phyloP scores from a whole-genome alignment of 495 filamentous ascomycete genomes.

The Trichoderma gamsii region DNA sequence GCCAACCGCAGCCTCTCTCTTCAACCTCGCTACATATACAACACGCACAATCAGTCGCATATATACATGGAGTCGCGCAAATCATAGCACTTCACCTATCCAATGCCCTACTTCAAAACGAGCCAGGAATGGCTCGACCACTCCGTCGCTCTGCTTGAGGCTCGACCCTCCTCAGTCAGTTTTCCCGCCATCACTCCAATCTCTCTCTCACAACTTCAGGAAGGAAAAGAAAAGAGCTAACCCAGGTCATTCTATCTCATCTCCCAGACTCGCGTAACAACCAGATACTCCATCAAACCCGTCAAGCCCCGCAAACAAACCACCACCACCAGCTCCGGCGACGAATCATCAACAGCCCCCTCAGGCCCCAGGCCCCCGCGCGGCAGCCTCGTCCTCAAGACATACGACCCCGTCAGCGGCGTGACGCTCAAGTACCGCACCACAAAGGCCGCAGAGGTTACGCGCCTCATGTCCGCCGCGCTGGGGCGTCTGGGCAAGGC shows the following conservation, averaged over 20 bases:
- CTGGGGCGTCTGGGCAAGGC: constrained; percentile 60
- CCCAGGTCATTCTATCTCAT: constrained; percentile 17
- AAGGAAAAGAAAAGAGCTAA: constrained; percentile 17
- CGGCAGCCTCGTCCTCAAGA: constrained; percentile 76
- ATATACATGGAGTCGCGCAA: background rate
- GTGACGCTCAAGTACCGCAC: constrained; percentile 85
- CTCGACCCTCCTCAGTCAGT: constrained; percentile 34
- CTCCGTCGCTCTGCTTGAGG: constrained; percentile 33
- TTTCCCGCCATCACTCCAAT: background rate
- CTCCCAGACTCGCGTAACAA: constrained; percentile 71
- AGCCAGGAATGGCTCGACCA: constrained; percentile 41
- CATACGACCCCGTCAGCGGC: constrained; percentile 78
- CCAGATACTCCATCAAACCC: constrained; percentile 69
- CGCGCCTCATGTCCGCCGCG: constrained; percentile 60
- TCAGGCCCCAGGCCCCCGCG: constrained; percentile 29
- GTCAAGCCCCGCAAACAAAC: constrained; percentile 24
- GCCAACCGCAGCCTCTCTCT: background rate
- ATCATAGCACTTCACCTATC: background rate
- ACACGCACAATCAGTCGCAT: background rate
- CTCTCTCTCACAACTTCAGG: constrained; percentile 1
- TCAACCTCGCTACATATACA: background rate
- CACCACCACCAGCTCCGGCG: constrained; percentile 19
- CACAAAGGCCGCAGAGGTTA: constrained; percentile 84
- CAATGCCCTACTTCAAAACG: constrained; percentile 40
- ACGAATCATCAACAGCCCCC: constrained; percentile 13